These are phyloP conservation scores for Favolaschia claudopus DNA, from an alignment of 768 basidiomycete species.

Conservation along the genomic window DNA sequence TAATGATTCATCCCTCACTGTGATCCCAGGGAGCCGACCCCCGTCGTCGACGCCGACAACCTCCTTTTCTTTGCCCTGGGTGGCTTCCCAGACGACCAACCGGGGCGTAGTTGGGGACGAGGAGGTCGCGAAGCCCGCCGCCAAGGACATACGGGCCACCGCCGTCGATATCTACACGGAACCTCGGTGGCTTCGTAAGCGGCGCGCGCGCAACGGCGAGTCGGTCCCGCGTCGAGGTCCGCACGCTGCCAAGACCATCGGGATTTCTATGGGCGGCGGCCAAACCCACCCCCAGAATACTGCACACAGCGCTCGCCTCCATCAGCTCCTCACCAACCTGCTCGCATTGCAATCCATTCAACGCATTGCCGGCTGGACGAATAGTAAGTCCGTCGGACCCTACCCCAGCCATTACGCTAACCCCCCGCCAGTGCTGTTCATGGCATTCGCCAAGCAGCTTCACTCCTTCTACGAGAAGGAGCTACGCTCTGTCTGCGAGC, in stretches of 20 bases:
- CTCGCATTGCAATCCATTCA: neutral
- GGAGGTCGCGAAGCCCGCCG: neutral
- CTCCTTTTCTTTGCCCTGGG: neutral
- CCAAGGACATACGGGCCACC: neutral
- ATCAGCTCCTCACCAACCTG: neutral
- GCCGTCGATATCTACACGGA: neutral
- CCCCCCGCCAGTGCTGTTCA: no score
- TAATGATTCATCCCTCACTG: neutral
- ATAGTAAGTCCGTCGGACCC: no score
- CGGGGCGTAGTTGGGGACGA: neutral
- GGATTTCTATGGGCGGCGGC: neutral
- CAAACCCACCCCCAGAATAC: neutral
- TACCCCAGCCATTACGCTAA: no score
- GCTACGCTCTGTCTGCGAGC: no score
- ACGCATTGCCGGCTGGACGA: conserved; percentile 2
- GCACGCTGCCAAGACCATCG: neutral
- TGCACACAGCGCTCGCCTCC: neutral
- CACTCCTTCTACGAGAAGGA: no score
- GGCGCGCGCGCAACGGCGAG: neutral
- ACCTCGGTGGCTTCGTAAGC: neutral
- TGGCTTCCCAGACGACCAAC: neutral
- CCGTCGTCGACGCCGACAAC: neutral
- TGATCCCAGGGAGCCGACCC: no score
- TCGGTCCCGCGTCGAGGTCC: neutral
- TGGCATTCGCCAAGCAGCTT: no score